Percentiles rank a stretch among this genome's conserved stretches.
Conservation (phyloP, 1,139 yeast species). For the Saccharomyces hybrid region DNA sequence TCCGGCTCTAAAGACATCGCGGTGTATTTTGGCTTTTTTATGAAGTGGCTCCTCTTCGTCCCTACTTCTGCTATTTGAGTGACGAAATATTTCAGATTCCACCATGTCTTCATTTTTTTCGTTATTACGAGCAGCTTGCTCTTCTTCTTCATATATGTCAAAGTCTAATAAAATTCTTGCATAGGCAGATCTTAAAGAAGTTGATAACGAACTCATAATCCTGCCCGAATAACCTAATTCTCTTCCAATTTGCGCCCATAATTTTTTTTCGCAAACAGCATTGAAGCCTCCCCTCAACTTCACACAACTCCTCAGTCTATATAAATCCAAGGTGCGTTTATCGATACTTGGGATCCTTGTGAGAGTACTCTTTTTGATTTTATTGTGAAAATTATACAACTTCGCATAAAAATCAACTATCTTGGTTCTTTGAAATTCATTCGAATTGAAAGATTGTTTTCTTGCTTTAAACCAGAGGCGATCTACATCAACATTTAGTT, state of each 20-base stretch:
- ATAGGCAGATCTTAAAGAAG: slow-evolving; percentile 56
- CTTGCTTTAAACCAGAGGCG: slow-evolving; percentile 52
- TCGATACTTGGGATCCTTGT: slow-evolving; percentile 46
- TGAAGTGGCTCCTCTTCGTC: neutral
- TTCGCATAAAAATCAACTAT: slow-evolving; percentile 33
- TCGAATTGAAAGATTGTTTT: slow-evolving; percentile 41
- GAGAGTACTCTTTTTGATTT: slow-evolving; percentile 12
- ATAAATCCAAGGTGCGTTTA: slow-evolving; percentile 49
- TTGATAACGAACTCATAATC: slow-evolving; percentile 61
- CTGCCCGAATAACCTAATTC: slow-evolving; percentile 69
- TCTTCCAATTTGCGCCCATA: slow-evolving; percentile 64
- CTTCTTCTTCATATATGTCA: slow-evolving; percentile 18
- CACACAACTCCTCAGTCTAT: slow-evolving; percentile 44
- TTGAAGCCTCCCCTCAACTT: slow-evolving; percentile 51
- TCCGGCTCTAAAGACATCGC: slow-evolving; percentile 32
- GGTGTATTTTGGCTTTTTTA: slow-evolving; percentile 6
- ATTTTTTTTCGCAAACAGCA: slow-evolving; percentile 45
- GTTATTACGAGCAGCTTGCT: neutral
- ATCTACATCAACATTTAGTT: slow-evolving; percentile 43
- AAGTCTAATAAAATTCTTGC: slow-evolving; percentile 32
- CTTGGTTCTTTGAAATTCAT: slow-evolving; percentile 28
- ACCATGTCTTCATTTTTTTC: slow-evolving; percentile 2
- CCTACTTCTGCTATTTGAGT: slow-evolving; percentile 2
- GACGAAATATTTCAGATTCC: neutral
- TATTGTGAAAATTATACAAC: slow-evolving; percentile 31